phyloP scores from a whole-genome alignment of 352 stramenopile species.

The Elongisporangium anandrum region DNA sequence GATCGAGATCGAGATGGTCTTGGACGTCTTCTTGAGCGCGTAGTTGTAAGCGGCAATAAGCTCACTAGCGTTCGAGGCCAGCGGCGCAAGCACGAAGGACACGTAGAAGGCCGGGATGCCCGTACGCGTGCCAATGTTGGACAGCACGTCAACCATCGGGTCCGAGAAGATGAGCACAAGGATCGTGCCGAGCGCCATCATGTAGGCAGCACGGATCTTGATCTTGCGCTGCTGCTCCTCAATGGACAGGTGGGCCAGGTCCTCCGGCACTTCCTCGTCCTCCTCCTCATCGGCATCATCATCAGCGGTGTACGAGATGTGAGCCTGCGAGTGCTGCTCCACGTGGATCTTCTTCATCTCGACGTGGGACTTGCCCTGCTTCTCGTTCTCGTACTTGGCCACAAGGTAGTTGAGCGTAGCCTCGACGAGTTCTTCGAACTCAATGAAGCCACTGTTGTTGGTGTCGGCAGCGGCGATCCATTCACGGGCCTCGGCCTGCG shows the following conservation, averaged over 20 bases:
- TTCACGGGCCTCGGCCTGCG: slow-evolving; percentile 62
- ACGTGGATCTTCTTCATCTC: slow-evolving; percentile 43
- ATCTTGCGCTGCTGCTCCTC: slow-evolving; percentile 96
- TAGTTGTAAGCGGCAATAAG: slow-evolving; percentile 98
- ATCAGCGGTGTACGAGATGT: slow-evolving; percentile 29
- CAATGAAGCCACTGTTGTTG: slow-evolving; percentile 89
- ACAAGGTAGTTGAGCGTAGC: slow-evolving; percentile 85
- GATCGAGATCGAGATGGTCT: slow-evolving; percentile 96
- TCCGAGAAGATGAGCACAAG: slow-evolving; percentile 96
- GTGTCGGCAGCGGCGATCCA: slow-evolving; percentile 90
- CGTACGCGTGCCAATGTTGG: slow-evolving; percentile 88
- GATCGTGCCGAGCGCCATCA: slow-evolving; percentile 92
- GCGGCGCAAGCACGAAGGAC: slow-evolving; percentile 94
- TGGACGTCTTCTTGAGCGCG: slow-evolving; percentile 96
- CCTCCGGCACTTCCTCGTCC: slow-evolving; percentile 93
- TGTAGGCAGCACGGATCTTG: slow-evolving; percentile 91
- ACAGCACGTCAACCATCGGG: slow-evolving; percentile 98
- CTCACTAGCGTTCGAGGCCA: slow-evolving; percentile 99
- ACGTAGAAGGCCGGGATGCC: slow-evolving; percentile 97
- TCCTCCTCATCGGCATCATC: slow-evolving; percentile 88
- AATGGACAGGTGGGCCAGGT: slow-evolving; percentile 90
- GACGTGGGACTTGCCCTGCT: slow-evolving; percentile 35
- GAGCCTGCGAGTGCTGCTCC: slow-evolving; percentile 41
- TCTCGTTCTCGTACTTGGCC: slow-evolving; percentile 67
- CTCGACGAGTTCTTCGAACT: slow-evolving; percentile 94